Evolutionary conservation across 495 filamentous ascomycete genomes (phyloP).

Genomic region (Penicillium mononematosum): DNA sequence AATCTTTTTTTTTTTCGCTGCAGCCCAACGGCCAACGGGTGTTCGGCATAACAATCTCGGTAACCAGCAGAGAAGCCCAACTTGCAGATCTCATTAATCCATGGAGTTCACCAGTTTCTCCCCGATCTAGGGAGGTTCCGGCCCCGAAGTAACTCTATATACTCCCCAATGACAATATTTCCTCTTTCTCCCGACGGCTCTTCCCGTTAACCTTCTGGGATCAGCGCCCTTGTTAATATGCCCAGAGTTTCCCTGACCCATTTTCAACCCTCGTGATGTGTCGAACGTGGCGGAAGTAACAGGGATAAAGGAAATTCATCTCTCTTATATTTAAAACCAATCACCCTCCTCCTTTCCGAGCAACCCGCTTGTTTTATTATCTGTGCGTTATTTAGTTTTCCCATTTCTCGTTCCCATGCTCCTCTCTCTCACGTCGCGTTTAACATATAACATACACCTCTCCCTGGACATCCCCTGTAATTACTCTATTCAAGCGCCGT

Average conservation of each 20-base stretch:
- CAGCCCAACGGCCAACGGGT: slow-evolving; percentile 20
- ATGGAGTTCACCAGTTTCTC: slow-evolving; percentile 19
- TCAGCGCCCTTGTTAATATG: slow-evolving; percentile 19
- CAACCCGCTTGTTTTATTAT: slow-evolving; percentile 7
- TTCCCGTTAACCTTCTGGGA: slow-evolving; percentile 19
- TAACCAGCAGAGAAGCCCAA: slow-evolving; percentile 8
- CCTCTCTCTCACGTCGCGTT: background rate
- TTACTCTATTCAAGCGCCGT: slow-evolving; percentile 13
- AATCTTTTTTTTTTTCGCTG: slow-evolving; percentile 1
- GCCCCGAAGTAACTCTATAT: slow-evolving; percentile 8
- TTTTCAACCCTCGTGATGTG: slow-evolving; percentile 25
- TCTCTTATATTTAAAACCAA: slow-evolving; percentile 14
- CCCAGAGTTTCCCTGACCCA: slow-evolving; percentile 10
- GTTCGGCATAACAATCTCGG: slow-evolving; percentile 20
- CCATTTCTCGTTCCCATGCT: slow-evolving; percentile 3
- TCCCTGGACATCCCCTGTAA: background rate
- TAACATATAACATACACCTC: slow-evolving; percentile 2
- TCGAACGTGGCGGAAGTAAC: slow-evolving; percentile 30
- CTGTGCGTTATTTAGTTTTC: slow-evolving; percentile 4
- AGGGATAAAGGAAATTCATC: slow-evolving; percentile 8
- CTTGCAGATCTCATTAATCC: slow-evolving; percentile 14
- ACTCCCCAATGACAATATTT: slow-evolving; percentile 19
- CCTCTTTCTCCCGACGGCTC: slow-evolving; percentile 16
- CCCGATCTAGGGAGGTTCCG: slow-evolving; percentile 19
- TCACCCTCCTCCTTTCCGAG: slow-evolving; percentile 16